phyloP scores from a whole-genome alignment of 208 protist genomes.

The Leishmania tropica region DNA sequence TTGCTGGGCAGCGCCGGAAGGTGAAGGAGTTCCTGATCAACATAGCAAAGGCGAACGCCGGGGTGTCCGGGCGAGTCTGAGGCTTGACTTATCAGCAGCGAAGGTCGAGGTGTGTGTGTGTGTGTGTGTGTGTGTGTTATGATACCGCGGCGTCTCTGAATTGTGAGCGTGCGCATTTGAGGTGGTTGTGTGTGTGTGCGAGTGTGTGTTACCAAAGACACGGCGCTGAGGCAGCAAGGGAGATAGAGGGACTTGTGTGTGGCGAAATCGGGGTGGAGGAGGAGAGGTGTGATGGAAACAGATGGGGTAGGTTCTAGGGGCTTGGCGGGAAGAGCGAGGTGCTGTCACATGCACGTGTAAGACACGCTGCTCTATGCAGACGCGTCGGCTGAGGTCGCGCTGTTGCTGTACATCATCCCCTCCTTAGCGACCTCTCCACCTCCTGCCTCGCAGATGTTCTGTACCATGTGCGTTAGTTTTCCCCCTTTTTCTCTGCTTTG shows the following conservation, averaged over 20 bases:
- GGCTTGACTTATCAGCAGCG: not conserved
- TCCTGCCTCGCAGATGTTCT: not conserved
- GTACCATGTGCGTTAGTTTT: not conserved
- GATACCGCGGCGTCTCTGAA: not conserved
- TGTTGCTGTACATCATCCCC: not conserved
- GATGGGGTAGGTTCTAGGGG: not conserved
- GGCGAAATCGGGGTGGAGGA: not conserved
- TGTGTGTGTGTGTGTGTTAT: too few relatives aligned
- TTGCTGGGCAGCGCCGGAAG: conserved; percentile 45
- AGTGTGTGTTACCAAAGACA: not conserved
- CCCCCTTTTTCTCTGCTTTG: not conserved
- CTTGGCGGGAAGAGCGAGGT: not conserved
- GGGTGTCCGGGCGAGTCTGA: not conserved
- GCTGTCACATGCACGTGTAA: not conserved
- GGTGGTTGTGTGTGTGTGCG: not conserved
- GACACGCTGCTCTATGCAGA: not conserved
- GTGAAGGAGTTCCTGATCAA: conserved; percentile 64
- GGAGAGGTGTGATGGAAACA: not conserved
- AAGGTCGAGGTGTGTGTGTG: not conserved
- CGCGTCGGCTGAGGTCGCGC: not conserved
- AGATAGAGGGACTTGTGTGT: too few relatives aligned
- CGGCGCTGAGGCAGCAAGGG: not conserved
- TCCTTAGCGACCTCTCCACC: not conserved
- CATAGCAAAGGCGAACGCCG: conserved; percentile 10
- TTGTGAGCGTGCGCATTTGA: not conserved